A percentile compares a stretch with the other conserved stretches of the same genome.
phyloP scores from a whole-genome alignment of 345 rosid genomes.

The Arabidopsis suecica region DNA sequence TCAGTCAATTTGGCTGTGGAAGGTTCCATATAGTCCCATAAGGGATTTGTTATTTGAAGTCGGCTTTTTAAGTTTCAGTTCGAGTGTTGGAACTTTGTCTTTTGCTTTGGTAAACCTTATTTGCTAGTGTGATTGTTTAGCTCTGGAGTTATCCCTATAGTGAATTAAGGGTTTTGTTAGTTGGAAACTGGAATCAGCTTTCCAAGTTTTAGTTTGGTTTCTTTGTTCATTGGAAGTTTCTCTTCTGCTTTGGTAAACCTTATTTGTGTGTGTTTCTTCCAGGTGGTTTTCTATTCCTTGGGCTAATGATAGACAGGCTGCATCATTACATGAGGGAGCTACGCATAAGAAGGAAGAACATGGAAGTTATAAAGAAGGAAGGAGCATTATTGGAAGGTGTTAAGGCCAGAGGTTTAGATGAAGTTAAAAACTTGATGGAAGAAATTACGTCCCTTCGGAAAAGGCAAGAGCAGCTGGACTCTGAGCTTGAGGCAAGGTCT shows the following conservation, averaged over 20 bases:
- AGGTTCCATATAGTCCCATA: neutral
- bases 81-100: neutral
- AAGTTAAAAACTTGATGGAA: constrained; percentile 63
- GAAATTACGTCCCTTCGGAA: constrained; percentile 49
- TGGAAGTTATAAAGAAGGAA: constrained; percentile 81
- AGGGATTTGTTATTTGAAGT: constrained; percentile 8
- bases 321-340: constrained; percentile 93
- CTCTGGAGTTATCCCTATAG: neutral
- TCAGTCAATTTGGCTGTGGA: neutral
- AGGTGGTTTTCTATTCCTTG: constrained; percentile 83
- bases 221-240: neutral
- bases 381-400: constrained; percentile 63
- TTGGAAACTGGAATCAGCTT: constrained; percentile 1
- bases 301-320: constrained; percentile 82
- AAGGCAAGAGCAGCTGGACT: constrained; percentile 57
- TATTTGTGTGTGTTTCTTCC: constrained; percentile 40
- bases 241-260: constrained; percentile 31
- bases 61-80: neutral
- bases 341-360: constrained; percentile 71
- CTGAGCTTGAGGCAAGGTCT: constrained; percentile 57
- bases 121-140: constrained; percentile 11
- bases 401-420: constrained; percentile 56
- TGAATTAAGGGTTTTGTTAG: neutral
- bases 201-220: neutral
- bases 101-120: constrained; percentile 21